A percentile compares a stretch with the other conserved stretches of the same genome.
These are phyloP conservation scores for Metarhizium robertsii DNA, from an alignment of 2,329 filamentous ascomycete genomes.

Conservation along the genomic window DNA sequence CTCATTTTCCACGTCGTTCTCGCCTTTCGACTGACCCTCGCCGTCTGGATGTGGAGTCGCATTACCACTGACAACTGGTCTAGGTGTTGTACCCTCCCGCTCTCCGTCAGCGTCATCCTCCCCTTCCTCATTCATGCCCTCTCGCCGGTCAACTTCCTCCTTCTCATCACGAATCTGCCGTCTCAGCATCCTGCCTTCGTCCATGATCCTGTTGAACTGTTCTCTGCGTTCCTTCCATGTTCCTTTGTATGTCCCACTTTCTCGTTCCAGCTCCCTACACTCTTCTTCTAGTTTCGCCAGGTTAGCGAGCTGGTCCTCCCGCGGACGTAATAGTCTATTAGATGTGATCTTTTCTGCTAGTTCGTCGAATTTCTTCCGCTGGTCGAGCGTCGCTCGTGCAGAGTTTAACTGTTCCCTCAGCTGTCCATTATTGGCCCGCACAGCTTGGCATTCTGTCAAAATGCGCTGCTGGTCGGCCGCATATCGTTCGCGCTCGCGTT, in stretches of 20 bases:
- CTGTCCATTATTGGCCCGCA: slow-evolving; percentile 64
- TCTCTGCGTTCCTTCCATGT: slow-evolving; percentile 80
- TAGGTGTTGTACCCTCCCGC: slow-evolving; percentile 38
- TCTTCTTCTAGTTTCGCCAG: slow-evolving; percentile 79
- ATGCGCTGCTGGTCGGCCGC: slow-evolving; percentile 72
- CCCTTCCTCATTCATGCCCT: slow-evolving; percentile 66
- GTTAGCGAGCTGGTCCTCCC: slow-evolving; percentile 73
- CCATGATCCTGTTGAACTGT: slow-evolving; percentile 82
- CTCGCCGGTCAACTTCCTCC: slow-evolving; percentile 81
- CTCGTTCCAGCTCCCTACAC: slow-evolving; percentile 76
- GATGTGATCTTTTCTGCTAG: slow-evolving; percentile 78
- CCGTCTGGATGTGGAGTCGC: slow-evolving; percentile 40
- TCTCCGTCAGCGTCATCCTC: slow-evolving; percentile 47
- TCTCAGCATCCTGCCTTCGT: slow-evolving; percentile 80
- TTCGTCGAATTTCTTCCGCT: slow-evolving; percentile 80
- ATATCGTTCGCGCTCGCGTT: slow-evolving; percentile 75
- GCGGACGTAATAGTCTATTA: slow-evolving; percentile 67
- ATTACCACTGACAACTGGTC: slow-evolving; percentile 40
- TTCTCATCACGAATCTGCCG: slow-evolving; percentile 89
- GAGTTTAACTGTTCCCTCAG: slow-evolving; percentile 68
- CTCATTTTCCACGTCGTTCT: slow-evolving; percentile 18
- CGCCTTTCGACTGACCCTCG: slow-evolving; percentile 20
- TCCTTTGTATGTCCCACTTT: slow-evolving; percentile 70
- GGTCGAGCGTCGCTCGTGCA: slow-evolving; percentile 63
- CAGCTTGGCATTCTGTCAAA: slow-evolving; percentile 64